Evolutionary conservation across 78 protist species (phyloP).

Genomic region (Fonticula alba): DNA sequence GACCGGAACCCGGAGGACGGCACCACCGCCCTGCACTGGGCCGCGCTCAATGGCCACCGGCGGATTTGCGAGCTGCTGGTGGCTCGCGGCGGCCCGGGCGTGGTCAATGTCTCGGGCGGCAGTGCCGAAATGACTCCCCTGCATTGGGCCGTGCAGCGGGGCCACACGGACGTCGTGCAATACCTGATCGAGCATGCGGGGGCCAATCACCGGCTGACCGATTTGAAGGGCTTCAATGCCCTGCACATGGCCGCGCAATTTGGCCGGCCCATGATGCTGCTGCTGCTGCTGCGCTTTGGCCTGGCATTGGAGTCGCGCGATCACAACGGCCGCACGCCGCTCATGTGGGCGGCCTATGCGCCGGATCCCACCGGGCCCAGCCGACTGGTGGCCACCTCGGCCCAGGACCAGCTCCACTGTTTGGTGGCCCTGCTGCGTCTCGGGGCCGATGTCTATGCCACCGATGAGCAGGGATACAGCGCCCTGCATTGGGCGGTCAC

Average conservation of each 20-base stretch:
- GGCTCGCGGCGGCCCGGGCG: too few relatives aligned
- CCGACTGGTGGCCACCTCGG: not conserved
- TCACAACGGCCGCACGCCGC: not conserved
- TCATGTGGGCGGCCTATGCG: constrained; percentile 2
- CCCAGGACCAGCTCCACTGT: too few relatives aligned
- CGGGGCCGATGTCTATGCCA: not conserved
- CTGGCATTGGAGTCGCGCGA: not conserved
- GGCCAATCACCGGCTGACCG: not conserved
- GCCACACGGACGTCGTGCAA: not conserved
- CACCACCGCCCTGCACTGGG: too few relatives aligned
- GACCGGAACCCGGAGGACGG: too few relatives aligned
- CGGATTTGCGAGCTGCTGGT: too few relatives aligned
- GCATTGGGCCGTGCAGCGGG: too few relatives aligned
- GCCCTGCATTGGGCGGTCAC: not conserved
- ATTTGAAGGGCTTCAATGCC: not conserved
- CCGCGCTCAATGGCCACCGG: too few relatives aligned
- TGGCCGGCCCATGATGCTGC: not conserved
- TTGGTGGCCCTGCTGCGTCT: too few relatives aligned
- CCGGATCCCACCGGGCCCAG: not conserved
- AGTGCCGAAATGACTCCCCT: too few relatives aligned
- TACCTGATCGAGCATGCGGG: not conserved
- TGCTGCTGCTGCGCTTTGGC: not conserved
- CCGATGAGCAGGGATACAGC: not conserved
- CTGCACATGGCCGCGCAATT: not conserved
- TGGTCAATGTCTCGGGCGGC: too few relatives aligned